phyloP scores from a whole-genome alignment of 169 alveolate genomes.

The Plasmodium malariae region DNA sequence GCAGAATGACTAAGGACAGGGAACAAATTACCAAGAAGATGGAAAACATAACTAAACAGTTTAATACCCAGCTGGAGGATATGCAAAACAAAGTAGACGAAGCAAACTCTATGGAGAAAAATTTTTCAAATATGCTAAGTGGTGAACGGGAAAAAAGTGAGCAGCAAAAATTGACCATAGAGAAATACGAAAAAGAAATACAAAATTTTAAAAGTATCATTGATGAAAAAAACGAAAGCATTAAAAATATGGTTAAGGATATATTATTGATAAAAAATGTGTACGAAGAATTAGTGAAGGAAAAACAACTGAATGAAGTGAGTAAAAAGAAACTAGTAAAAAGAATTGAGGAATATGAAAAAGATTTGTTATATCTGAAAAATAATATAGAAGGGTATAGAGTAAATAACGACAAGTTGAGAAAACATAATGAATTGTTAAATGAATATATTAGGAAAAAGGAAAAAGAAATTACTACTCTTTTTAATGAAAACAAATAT shows the following conservation, averaged over 20 bases:
- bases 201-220: constrained; percentile 3
- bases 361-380: constrained; percentile 27
- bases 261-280: constrained; percentile 56
- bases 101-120: constrained; percentile 1
- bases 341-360: constrained; percentile 26
- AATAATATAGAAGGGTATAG: constrained; percentile 24
- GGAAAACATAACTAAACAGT: neutral
- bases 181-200: constrained; percentile 28
- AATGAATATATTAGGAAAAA: constrained; percentile 40
- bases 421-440: constrained; percentile 26
- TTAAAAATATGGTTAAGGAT: constrained; percentile 61
- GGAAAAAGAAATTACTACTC: constrained; percentile 25
- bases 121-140: neutral
- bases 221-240: constrained; percentile 34
- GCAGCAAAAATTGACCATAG: neutral
- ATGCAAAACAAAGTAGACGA: neutral
- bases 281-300: constrained; percentile 51
- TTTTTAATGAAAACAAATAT: constrained; percentile 40
- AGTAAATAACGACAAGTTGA: constrained; percentile 20
- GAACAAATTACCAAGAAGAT: neutral
- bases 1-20: neutral
- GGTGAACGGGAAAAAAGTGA: constrained; percentile 18
- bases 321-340: constrained; percentile 22
- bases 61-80: neutral
- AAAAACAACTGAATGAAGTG: constrained; percentile 48